These are phyloP conservation scores for Pogostemon cablin DNA, from an alignment of 257 asterid species.

Conservation along the genomic window DNA sequence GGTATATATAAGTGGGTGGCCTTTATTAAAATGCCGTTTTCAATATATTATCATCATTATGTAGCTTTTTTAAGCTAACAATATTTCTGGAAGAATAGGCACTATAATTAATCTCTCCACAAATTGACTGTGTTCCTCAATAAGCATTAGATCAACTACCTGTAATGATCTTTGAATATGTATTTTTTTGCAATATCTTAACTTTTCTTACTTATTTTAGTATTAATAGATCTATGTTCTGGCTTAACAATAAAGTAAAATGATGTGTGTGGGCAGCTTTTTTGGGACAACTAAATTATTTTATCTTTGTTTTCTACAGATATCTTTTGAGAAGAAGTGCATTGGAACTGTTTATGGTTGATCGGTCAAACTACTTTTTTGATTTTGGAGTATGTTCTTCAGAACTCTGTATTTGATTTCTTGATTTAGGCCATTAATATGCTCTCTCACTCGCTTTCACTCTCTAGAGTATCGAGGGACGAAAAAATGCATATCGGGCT, in stretches of 20 bases:
- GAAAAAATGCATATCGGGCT: constrained; percentile 92
- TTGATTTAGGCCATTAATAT: constrained; percentile 31
- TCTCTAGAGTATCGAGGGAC: constrained; percentile 72
- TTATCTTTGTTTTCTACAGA: constrained; percentile 50
- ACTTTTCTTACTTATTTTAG: constrained; percentile 23
- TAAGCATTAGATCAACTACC: constrained; percentile 5
- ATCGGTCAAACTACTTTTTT: constrained; percentile 93
- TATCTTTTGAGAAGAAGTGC: constrained; percentile 98
- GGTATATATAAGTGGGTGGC: neutral
- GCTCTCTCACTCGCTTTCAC: constrained; percentile 11
- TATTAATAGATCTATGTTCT: constrained; percentile 25
- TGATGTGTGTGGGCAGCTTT: constrained; percentile 23
- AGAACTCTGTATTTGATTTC: constrained; percentile 29
- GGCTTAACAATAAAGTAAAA: constrained; percentile 21
- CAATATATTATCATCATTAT: constrained; percentile 11
- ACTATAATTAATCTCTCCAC: constrained; percentile 21
- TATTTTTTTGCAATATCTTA: constrained; percentile 18
- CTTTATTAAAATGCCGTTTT: constrained; percentile 12
- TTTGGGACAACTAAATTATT: constrained; percentile 25
- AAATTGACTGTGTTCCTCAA: constrained; percentile 9
- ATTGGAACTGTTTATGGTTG: constrained; percentile 92
- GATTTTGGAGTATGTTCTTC: constrained; percentile 86
- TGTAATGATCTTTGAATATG: constrained; percentile 18
- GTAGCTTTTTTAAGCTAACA: constrained; percentile 16
- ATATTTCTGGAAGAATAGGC: constrained; percentile 19